A percentile compares a stretch with the other conserved stretches of the same genome.
These are phyloP conservation scores for Haplosporangium sp. DNA, from an alignment of 371 early-diverging fungal species.

Conservation along the genomic window DNA sequence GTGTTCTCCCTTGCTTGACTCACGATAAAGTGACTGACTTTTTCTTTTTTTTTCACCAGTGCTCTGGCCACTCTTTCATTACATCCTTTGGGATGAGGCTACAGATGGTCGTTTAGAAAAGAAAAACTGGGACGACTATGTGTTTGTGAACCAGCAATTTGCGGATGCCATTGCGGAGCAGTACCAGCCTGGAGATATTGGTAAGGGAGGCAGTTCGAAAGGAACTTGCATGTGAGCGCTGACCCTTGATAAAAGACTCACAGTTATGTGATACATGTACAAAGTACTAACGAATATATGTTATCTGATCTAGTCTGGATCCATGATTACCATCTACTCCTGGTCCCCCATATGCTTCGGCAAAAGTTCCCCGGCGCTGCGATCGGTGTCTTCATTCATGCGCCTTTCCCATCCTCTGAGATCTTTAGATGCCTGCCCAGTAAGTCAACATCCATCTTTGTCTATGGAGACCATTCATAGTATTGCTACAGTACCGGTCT, in stretches of 20 bases:
- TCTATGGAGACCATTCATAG: background rate
- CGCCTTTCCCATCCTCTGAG: conserved; percentile 95
- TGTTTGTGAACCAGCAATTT: conserved; percentile 87
- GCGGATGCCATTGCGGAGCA: conserved; percentile 80
- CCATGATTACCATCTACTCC: conserved; percentile 97
- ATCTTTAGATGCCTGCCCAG: conserved; percentile 94
- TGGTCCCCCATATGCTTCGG: conserved; percentile 90
- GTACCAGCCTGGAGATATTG: conserved; percentile 87
- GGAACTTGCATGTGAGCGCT: background rate
- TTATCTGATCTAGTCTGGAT: conserved; percentile 83
- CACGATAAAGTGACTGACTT: background rate
- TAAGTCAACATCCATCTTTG: conserved; percentile 56
- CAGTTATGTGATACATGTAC: background rate
- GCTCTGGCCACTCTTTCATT: conserved; percentile 99
- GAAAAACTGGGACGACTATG: conserved; percentile 88
- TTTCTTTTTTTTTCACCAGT: conserved; percentile 55
- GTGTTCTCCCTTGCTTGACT: no score
- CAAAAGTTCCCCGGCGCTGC: conserved; percentile 79
- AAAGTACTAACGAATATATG: background rate
- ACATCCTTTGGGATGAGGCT: conserved; percentile 91
- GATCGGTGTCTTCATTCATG: conserved; percentile 97
- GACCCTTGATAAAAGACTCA: no score
- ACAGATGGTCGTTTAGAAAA: conserved; percentile 75
- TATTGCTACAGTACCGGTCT: no score
- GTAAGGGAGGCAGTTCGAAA: conserved; percentile 56